Percentiles rank a stretch among this genome's conserved stretches.
Evolutionary conservation across 441 rosid genomes (phyloP).

Genomic region (Dalechampia spathulata): DNA sequence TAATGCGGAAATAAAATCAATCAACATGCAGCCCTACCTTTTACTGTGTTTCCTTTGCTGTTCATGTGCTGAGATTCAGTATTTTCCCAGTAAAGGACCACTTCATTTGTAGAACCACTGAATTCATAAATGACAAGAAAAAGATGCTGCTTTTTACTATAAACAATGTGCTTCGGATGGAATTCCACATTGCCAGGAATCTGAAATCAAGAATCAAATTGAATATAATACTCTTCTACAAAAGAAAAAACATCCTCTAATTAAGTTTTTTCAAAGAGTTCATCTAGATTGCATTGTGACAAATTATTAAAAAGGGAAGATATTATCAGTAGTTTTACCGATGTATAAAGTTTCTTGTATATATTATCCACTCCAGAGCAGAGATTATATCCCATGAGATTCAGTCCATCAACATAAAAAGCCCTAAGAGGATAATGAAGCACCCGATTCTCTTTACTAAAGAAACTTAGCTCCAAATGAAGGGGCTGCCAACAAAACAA

Average conservation of each 20-base stretch:
- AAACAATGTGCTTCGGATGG: constrained; percentile 63
- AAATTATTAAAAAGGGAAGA: constrained; percentile 11
- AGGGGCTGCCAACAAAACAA: constrained; percentile 66
- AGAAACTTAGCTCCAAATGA: constrained; percentile 98
- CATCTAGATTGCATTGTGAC: no score
- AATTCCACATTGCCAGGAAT: constrained; percentile 82
- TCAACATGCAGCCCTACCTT: constrained; percentile 43
- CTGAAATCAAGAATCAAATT: constrained; percentile 39
- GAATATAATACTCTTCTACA: constrained; percentile 1
- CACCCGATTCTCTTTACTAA: constrained; percentile 84
- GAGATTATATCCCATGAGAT: constrained; percentile 90
- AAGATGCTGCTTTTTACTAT: constrained; percentile 69
- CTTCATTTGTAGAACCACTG: constrained; percentile 78
- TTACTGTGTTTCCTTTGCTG: constrained; percentile 74
- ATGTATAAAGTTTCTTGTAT: constrained; percentile 85
- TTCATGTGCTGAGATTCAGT: constrained; percentile 52
- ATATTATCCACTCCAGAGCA: constrained; percentile 74
- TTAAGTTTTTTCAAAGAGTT: background rate
- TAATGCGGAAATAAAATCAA: constrained; percentile 9
- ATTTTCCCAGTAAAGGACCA: constrained; percentile 93
- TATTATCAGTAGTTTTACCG: constrained; percentile 42
- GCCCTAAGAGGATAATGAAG: constrained; percentile 97
- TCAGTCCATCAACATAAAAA: constrained; percentile 77
- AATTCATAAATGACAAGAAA: constrained; percentile 91
- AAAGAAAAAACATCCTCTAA: background rate